A percentile compares a stretch with the other conserved stretches of the same genome.
Evolutionary conservation across 106 monocot genomes (phyloP).

Genomic region (Dendrobium chrysotoxum): DNA sequence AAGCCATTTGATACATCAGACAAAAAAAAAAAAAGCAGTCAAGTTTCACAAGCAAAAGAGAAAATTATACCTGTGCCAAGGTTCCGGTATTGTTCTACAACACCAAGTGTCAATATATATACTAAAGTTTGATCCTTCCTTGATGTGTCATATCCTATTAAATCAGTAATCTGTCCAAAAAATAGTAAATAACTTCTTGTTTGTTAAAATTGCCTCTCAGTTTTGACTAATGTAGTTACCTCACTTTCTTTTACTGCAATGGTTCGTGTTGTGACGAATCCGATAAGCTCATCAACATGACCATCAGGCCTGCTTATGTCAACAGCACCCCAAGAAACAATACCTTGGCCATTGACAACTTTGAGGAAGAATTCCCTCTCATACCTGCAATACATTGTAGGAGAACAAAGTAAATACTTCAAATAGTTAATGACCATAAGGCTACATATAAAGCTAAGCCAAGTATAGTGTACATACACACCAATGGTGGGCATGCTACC

Average conservation of each 20-base stretch:
- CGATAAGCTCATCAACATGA: constrained; percentile 56
- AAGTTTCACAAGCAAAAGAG: constrained; percentile 58
- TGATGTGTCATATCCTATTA: constrained; percentile 55
- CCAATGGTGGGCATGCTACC: constrained; percentile 25
- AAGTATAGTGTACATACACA: background rate
- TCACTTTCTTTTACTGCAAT: constrained; percentile 84
- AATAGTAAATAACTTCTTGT: background rate
- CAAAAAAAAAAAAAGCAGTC: constrained; percentile 12
- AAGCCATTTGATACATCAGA: background rate
- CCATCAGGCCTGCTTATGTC: constrained; percentile 48
- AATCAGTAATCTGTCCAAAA: constrained; percentile 58
- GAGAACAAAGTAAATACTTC: background rate
- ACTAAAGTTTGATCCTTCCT: constrained; percentile 68
- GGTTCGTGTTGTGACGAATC: constrained; percentile 79
- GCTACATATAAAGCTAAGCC: background rate
- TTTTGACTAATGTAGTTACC: constrained; percentile 25
- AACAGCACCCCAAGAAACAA: constrained; percentile 94
- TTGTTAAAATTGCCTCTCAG: background rate
- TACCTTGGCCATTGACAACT: constrained; percentile 75
- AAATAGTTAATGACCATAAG: background rate
- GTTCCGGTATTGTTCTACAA: constrained; percentile 68
- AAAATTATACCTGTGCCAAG: constrained; percentile 72
- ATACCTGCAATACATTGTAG: constrained; percentile 39
- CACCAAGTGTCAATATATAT: constrained; percentile 97
- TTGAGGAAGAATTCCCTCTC: constrained; percentile 94